Conservation (phyloP, 768 basidiomycete species). For the Dendrothele bispora region DNA sequence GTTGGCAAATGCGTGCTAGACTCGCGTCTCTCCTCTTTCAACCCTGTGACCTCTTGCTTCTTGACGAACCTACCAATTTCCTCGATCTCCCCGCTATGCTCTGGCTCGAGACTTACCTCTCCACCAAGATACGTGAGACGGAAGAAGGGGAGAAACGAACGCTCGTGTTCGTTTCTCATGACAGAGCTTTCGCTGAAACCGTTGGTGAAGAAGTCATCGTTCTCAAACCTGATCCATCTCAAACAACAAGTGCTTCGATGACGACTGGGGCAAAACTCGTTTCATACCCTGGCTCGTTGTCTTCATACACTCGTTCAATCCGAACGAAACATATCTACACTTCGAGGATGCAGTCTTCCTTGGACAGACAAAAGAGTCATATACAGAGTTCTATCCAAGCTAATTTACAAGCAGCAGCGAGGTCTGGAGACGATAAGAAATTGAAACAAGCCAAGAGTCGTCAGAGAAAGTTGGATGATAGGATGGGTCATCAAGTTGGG, state of each 20-base stretch:
- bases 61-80: conserved; percentile 61
- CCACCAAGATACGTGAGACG: conserved; percentile 29
- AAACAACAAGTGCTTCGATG: too few species aligned
- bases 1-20: conserved; percentile 62
- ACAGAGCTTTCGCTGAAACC: conserved; percentile 59
- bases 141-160: too few species aligned
- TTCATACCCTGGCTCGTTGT: conserved; percentile 59
- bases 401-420: conserved; percentile 48
- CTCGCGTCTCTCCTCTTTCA: conserved; percentile 61
- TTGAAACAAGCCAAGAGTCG: conserved; percentile 51
- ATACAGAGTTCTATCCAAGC: conserved; percentile 58
- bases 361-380: conserved; percentile 43
- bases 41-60: conserved; percentile 53
- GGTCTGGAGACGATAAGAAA: conserved; percentile 63
- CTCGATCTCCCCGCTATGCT: conserved; percentile 53
- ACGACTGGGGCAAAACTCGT: conserved; percentile 46
- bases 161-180: conserved; percentile 66
- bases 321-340: conserved; percentile 45
- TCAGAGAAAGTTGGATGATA: conserved; percentile 54
- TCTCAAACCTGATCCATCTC: too few species aligned
- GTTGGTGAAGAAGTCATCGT: conserved; percentile 63
- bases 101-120: conserved; percentile 55
- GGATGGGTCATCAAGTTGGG: conserved; percentile 38
- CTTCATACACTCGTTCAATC: conserved; percentile 46
- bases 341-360: conserved; percentile 41